Evolutionary conservation across 2,329 filamentous ascomycete species (phyloP).

Genomic region (Cladosporium sp.): DNA sequence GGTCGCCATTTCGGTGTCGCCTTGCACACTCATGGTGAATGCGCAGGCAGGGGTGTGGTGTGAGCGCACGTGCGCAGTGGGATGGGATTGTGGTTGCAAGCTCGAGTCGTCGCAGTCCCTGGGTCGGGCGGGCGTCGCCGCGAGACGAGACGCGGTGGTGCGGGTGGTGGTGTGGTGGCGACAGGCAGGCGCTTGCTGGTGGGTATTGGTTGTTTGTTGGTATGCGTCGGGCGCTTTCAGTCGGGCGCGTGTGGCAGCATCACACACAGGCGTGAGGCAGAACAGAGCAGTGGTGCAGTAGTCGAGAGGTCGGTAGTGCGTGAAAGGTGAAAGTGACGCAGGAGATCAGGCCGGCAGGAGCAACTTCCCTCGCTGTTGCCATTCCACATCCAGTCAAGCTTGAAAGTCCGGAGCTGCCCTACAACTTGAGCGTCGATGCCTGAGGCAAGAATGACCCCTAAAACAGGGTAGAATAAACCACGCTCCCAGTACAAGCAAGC

Average conservation of each 20-base stretch:
- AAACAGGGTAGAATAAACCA: neutral
- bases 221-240: conserved; percentile 17
- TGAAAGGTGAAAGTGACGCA: conserved; percentile 6
- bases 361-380: neutral
- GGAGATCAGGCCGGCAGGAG: conserved; percentile 3
- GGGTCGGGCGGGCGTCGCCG: conserved; percentile 13
- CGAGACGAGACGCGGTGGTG: conserved; percentile 3
- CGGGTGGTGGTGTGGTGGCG: neutral
- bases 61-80: neutral
- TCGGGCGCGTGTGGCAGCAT: conserved; percentile 14
- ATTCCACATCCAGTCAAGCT: neutral
- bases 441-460: neutral
- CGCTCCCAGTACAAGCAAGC: no score
- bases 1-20: conserved; percentile 21
- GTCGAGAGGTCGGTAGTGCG: neutral
- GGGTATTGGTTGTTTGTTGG: neutral
- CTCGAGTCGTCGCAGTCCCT: conserved; percentile 14
- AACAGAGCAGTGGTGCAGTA: neutral
- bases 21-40: conserved; percentile 20
- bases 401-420: neutral
- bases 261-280: neutral
- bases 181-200: neutral
- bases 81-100: conserved; percentile 11
- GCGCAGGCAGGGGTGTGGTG: conserved; percentile 16
- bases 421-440: neutral